These are phyloP conservation scores for Piper longum DNA, from an alignment of 164 flowering plant species.

Conservation along the genomic window DNA sequence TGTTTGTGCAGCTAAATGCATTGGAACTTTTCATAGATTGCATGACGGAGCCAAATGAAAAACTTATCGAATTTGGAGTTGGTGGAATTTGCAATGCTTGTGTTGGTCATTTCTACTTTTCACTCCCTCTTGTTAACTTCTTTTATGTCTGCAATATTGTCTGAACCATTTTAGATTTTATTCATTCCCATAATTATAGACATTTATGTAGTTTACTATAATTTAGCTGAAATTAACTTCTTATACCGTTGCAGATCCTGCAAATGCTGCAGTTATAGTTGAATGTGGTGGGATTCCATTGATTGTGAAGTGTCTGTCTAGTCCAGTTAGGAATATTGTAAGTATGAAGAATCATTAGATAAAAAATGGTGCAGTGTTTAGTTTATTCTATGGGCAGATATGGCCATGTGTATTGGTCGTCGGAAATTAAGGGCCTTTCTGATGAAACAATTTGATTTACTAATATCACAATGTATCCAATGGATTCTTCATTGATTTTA, in stretches of 20 bases:
- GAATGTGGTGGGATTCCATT: slow-evolving; percentile 63
- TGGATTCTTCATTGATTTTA: too few relatives aligned
- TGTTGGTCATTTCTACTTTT: slow-evolving; percentile 29
- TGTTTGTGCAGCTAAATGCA: slow-evolving; percentile 58
- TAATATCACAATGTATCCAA: too few relatives aligned
- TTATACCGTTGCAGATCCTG: slow-evolving; percentile 37
- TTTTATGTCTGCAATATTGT: neutral
- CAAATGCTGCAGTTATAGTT: slow-evolving; percentile 43
- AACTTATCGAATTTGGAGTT: slow-evolving; percentile 73
- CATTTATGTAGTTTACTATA: neutral
- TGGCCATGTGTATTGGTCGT: neutral
- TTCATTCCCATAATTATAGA: neutral
- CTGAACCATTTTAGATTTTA: neutral
- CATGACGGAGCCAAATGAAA: slow-evolving; percentile 86
- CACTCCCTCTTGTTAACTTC: neutral
- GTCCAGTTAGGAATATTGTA: slow-evolving; percentile 79
- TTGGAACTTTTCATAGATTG: slow-evolving; percentile 92
- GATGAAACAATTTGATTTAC: too few relatives aligned
- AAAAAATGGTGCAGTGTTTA: neutral
- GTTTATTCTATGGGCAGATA: neutral
- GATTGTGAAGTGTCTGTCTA: slow-evolving; percentile 59
- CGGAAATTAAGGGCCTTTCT: neutral
- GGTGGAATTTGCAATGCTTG: slow-evolving; percentile 86
- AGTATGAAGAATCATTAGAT: slow-evolving; percentile 8
- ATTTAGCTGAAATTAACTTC: neutral